Conservation (phyloP, 2,329 filamentous ascomycete species). For the Aspergillus vadensis region DNA sequence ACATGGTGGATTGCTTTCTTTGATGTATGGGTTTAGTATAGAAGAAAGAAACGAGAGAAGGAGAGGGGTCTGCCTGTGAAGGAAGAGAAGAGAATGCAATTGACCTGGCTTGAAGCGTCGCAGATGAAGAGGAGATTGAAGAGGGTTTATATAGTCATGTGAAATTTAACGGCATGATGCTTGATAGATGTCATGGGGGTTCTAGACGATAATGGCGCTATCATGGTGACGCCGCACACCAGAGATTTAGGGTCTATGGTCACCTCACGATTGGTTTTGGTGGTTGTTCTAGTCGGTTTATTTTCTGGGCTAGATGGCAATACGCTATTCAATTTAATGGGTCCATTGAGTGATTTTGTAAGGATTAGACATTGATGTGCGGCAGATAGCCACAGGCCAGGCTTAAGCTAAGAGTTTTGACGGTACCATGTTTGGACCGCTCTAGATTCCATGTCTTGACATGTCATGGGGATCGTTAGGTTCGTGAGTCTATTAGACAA, state of each 20-base stretch:
- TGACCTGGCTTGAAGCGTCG: too few relatives aligned
- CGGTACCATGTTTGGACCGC: neutral
- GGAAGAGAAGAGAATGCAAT: too few relatives aligned
- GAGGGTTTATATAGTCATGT: neutral
- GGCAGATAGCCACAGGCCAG: neutral
- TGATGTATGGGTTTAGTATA: neutral
- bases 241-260: neutral
- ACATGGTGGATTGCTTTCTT: neutral
- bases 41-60: neutral
- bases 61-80: too few relatives aligned
- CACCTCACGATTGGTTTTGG: neutral
- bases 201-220: neutral
- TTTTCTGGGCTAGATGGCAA: neutral
- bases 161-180: neutral
- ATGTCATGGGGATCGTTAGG: neutral
- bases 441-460: neutral
- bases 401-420: neutral
- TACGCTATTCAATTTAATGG: neutral
- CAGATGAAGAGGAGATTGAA: neutral
- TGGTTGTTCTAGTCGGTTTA: neutral
- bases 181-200: neutral
- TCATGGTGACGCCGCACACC: neutral
- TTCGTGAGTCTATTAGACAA: neutral
- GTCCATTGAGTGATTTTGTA: neutral
- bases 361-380: neutral